Base-by-base conservation (phyloP, 2,329 filamentous ascomycete genomes). In the Curvularia sp. region DNA sequence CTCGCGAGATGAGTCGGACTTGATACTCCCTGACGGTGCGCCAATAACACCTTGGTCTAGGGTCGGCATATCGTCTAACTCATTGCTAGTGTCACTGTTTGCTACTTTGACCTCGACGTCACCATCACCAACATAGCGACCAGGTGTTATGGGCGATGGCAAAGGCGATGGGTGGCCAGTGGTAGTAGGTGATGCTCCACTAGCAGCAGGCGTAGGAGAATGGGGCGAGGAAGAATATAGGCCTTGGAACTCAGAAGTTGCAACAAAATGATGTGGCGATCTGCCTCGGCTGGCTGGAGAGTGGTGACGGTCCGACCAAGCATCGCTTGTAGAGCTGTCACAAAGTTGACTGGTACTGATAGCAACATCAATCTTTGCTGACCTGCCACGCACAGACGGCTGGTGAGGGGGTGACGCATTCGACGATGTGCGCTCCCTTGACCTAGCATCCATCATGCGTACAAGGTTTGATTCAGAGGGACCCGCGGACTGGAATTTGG, bases 91-190 rank as follows among this genome's bases (percentile, higher is more conserved):
- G 21, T 76, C 75, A 53, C 76, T 78, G 51, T 65, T 69, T 7
- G 74, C 75, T 12, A 77, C 75, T 55, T 76, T 76, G 30, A 77
- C 74, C 10, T 63, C 53, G 9, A 76, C 59, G 27, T 72, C 73
- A 13, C 51, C 55, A 30, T 74, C 73, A 7, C 65, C 69, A 4
- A 61, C 49, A 18, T 69, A 68, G 25, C 67, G 63, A 10, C 71
- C 70, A 4, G 76, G 76, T 0, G 76, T 77, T n/a, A 75, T 56
- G 0, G 75, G 76, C 0, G 74, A 77, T 12, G 76, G 74, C 1
- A 77, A 61, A 30, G 68, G 73, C 1, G 73, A 75, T 1, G 69
- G 59, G 45, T 72, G 72, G 19, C 65, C 68, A 7, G 66, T 71
- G 1, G 71, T 76, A 3, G 69, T 73, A 19, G 72, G 72, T 2